Evolutionary conservation across 1,284 basidiomycete genomes (phyloP).

Genomic region (Ceratobasidium sp.): DNA sequence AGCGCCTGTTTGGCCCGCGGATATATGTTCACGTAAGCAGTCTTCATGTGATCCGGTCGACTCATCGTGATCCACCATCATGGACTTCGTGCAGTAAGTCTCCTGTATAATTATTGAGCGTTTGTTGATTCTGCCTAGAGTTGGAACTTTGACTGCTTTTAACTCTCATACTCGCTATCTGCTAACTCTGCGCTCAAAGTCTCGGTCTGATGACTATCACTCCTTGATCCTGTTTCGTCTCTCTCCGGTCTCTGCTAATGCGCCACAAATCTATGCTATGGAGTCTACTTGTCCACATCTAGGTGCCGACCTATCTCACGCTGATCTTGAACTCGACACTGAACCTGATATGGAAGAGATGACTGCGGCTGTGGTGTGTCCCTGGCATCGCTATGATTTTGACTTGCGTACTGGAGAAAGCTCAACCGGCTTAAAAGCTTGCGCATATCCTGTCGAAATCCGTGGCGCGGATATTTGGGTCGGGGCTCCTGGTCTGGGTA

Average conservation of each 20-base stretch:
- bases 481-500: conserved; percentile 71
- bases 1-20: too few species aligned
- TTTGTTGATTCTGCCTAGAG: conserved; percentile 56
- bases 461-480: conserved; percentile 72
- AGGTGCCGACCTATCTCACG: conserved; percentile 86
- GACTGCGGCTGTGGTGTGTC: conserved; percentile 75
- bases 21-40: too few species aligned
- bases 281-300: conserved; percentile 88
- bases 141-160: conserved; percentile 66
- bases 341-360: conserved; percentile 65
- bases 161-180: conserved; percentile 78
- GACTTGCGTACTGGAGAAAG: conserved; percentile 78
- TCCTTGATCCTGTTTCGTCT: conserved; percentile 81
- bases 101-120: neutral
- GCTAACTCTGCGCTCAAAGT: conserved; percentile 74
- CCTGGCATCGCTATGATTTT: conserved; percentile 89
- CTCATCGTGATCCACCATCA: conserved; percentile 13
- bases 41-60: neutral
- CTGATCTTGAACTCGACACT: conserved; percentile 70
- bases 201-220: conserved; percentile 71
- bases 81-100: conserved; percentile 32
- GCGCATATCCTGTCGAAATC: conserved; percentile 79
- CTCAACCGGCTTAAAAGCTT: conserved; percentile 82
- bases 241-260: conserved; percentile 57
- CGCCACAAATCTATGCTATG: conserved; percentile 82